These are phyloP conservation scores for Fusarium floridanum DNA, from an alignment of 2,329 filamentous ascomycete genomes.

Conservation along the genomic window DNA sequence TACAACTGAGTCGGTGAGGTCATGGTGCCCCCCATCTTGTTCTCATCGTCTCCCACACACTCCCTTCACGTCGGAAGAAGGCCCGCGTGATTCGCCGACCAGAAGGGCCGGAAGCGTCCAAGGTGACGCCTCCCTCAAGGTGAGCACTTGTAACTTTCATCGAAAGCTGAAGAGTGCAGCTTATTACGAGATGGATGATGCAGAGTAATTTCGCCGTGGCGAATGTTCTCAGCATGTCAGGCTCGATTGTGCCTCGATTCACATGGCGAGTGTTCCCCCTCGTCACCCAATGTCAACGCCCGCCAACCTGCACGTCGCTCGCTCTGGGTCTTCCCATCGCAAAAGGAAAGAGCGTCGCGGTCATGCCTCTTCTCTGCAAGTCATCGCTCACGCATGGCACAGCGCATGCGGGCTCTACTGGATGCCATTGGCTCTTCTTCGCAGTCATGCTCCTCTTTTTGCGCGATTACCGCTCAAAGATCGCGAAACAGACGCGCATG, in stretches of 20 bases:
- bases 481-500: constrained; percentile 31
- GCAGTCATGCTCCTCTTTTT: constrained; percentile 16
- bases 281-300: neutral
- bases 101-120: neutral
- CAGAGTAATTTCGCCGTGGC: constrained; percentile 8
- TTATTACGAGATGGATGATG: constrained; percentile 23
- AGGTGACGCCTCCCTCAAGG: constrained; percentile 2
- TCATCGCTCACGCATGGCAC: constrained; percentile 16
- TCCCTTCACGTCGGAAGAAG: neutral
- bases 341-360: constrained; percentile 4
- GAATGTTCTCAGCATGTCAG: neutral
- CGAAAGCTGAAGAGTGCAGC: neutral
- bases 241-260: constrained; percentile 5
- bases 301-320: neutral
- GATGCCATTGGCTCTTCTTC: constrained; percentile 23
- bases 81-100: constrained; percentile 29
- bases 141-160: neutral
- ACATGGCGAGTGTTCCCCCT: neutral
- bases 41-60: constrained; percentile 6
- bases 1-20: constrained; percentile 30
- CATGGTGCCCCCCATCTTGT: constrained; percentile 14
- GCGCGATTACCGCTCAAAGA: constrained; percentile 27
- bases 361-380: neutral
- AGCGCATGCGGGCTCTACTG: constrained; percentile 15
- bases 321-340: neutral